A percentile compares a stretch with the other conserved stretches of the same genome.
Evolutionary conservation across 2,329 filamentous ascomycete genomes (phyloP).

Genomic region (Aspergillus hiratsukae): DNA sequence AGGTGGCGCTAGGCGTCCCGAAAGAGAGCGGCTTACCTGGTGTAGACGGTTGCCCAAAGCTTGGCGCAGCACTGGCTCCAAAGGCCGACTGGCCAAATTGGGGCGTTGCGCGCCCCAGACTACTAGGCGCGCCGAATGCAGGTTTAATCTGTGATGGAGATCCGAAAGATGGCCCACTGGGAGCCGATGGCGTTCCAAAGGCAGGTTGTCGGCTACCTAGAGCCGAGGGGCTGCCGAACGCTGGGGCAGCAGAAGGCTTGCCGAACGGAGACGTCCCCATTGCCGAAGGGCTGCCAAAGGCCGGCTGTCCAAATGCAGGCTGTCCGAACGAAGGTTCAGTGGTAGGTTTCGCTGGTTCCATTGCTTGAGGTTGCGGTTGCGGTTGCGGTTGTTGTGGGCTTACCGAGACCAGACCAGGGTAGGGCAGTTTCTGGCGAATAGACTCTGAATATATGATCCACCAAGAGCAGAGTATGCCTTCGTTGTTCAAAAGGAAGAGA

Average conservation of each 20-base stretch:
- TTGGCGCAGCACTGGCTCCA: slow-evolving; percentile 6
- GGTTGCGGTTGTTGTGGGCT: slow-evolving; percentile 30
- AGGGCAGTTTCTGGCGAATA: slow-evolving; percentile 67
- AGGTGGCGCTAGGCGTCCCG: slow-evolving; percentile 13
- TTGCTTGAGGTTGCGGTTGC: slow-evolving; percentile 19
- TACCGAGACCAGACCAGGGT: slow-evolving; percentile 60
- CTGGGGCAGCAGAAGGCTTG: slow-evolving; percentile 20
- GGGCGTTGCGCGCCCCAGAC: slow-evolving; percentile 25
- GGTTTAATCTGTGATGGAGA: slow-evolving; percentile 23
- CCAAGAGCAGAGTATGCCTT: slow-evolving; percentile 80
- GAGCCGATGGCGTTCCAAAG: slow-evolving; percentile 25
- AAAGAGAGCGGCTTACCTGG: slow-evolving; percentile 23
- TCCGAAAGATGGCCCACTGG: slow-evolving; percentile 32
- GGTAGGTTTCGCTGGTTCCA: slow-evolving; percentile 13
- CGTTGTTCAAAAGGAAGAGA: slow-evolving; percentile 79
- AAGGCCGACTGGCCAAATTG: slow-evolving; percentile 31
- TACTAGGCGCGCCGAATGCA: slow-evolving; percentile 34
- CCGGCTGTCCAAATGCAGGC: slow-evolving; percentile 1
- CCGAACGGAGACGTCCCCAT: slow-evolving; percentile 28
- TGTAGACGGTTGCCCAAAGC: slow-evolving; percentile 31
- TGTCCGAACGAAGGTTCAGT: slow-evolving; percentile 25
- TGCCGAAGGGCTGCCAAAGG: slow-evolving; percentile 20
- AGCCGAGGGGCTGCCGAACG: slow-evolving; percentile 23
- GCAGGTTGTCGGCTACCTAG: slow-evolving; percentile 19
- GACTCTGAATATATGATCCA: slow-evolving; percentile 91